Evolutionary conservation across 2,329 filamentous ascomycete species (phyloP).

Genomic region (Westerdykella sp.): DNA sequence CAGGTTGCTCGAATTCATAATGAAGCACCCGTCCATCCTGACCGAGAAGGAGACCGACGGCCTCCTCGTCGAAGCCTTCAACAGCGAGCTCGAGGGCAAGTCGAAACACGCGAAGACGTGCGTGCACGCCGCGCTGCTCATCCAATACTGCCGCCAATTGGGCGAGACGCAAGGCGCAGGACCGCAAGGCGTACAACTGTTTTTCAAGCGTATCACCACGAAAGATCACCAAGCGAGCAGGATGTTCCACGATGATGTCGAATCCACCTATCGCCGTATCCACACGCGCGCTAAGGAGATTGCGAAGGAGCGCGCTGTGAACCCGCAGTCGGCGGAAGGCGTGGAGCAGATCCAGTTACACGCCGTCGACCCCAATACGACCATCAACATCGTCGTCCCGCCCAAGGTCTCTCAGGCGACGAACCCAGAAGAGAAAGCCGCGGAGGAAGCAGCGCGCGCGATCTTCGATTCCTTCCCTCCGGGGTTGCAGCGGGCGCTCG

Average conservation of each 20-base stretch:
- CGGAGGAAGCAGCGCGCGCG: conserved; percentile 55
- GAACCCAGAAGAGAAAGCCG: conserved; percentile 54
- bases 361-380: conserved; percentile 86
- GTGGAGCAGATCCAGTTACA: conserved; percentile 97
- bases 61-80: conserved; percentile 84
- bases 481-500: conserved; percentile 73
- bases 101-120: conserved; percentile 75
- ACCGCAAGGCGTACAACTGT: conserved; percentile 73
- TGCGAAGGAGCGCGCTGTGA: conserved; percentile 48
- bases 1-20: conserved; percentile 68
- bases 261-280: conserved; percentile 79
- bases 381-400: conserved; percentile 83
- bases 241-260: conserved; percentile 88
- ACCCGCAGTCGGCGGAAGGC: conserved; percentile 52
- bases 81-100: conserved; percentile 70
- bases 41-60: conserved; percentile 85
- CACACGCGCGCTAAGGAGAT: conserved; percentile 70
- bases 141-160: conserved; percentile 91
- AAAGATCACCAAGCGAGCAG: conserved; percentile 83
- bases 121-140: conserved; percentile 84
- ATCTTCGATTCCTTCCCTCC: conserved; percentile 81
- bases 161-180: conserved; percentile 54
- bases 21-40: conserved; percentile 70
- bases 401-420: conserved; percentile 43
- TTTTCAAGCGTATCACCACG: conserved; percentile 94